phyloP scores from a whole-genome alignment of 495 filamentous ascomycete genomes.

The Talaromyces proteolyticus region DNA sequence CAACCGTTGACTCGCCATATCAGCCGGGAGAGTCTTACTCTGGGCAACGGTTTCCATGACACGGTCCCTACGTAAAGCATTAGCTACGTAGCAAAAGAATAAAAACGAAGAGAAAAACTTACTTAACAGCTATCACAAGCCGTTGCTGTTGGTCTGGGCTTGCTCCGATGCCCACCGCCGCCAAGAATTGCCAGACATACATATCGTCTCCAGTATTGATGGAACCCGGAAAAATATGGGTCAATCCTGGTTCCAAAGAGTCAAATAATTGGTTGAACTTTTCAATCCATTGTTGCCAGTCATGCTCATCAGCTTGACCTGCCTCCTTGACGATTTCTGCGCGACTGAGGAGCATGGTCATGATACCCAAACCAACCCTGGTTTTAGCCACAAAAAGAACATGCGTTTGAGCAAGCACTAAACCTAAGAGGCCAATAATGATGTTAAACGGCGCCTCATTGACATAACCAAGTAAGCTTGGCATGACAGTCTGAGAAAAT shows the following conservation, averaged over 20 bases:
- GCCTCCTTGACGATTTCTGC: constrained; percentile 88
- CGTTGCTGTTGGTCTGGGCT: constrained; percentile 90
- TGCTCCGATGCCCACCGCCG: constrained; percentile 86
- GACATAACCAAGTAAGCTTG: constrained; percentile 78
- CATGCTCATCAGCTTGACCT: constrained; percentile 57
- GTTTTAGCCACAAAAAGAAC: constrained; percentile 73
- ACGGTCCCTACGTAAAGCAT: constrained; percentile 55
- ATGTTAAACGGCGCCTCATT: constrained; percentile 88
- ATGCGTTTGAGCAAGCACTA: constrained; percentile 78
- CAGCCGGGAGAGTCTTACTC: constrained; percentile 79
- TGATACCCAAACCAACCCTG: constrained; percentile 76
- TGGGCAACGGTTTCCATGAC: constrained; percentile 93
- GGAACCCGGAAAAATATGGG: constrained; percentile 77
- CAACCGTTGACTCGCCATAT: constrained; percentile 73
- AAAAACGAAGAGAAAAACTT: constrained; percentile 18
- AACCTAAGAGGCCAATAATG: constrained; percentile 78
- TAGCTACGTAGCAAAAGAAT: constrained; percentile 7
- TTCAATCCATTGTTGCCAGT: constrained; percentile 77
- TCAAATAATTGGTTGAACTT: constrained; percentile 87
- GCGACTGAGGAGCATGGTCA: constrained; percentile 92
- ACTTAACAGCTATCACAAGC: constrained; percentile 91
- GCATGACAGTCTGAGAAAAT: constrained; percentile 83
- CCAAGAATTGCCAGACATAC: constrained; percentile 97
- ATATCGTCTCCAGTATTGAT: constrained; percentile 81
- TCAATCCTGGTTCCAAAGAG: constrained; percentile 72